These are phyloP conservation scores for Eutypa lata DNA, from an alignment of 2,329 filamentous ascomycete genomes.

Conservation along the genomic window DNA sequence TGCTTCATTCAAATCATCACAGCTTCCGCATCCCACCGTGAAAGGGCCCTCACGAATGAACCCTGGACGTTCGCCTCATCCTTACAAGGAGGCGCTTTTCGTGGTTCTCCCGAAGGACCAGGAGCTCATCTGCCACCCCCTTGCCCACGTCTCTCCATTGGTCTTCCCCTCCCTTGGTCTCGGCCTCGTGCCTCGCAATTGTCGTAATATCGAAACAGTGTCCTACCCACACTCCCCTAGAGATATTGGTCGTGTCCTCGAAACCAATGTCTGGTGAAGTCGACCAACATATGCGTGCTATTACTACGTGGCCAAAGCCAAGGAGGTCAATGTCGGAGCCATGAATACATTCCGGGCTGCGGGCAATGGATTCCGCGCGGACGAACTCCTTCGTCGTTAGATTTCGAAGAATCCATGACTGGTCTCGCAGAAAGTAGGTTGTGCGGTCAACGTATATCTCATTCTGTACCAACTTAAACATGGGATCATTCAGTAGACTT, in stretches of 20 bases:
- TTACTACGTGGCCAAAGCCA: constrained; percentile 26
- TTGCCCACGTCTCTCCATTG: constrained; percentile 29
- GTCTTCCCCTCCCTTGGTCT: constrained; percentile 1
- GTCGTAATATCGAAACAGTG: constrained; percentile 28
- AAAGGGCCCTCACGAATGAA: too few relatives aligned
- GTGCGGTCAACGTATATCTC: too few relatives aligned
- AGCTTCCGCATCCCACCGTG: too few relatives aligned
- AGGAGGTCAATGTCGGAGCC: constrained; percentile 25
- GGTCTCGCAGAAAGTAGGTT: constrained; percentile 23
- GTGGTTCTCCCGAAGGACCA: not conserved
- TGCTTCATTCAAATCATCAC: too few relatives aligned
- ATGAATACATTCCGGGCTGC: constrained; percentile 21
- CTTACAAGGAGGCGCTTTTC: too few relatives aligned
- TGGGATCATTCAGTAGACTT: not conserved
- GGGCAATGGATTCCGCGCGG: constrained; percentile 23
- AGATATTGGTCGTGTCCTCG: constrained; percentile 8
- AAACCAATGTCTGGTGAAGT: constrained; percentile 2
- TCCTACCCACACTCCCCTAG: constrained; percentile 26
- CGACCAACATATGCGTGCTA: constrained; percentile 26
- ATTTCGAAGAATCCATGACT: constrained; percentile 30
- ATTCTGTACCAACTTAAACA: constrained; percentile 5
- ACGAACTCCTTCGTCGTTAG: constrained; percentile 30
- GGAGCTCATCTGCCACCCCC: constrained; percentile 20
- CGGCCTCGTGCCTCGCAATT: constrained; percentile 10
- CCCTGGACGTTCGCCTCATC: too few relatives aligned